Conservation (phyloP, 148 eudicot species). For the Vaccinium corymbosum region DNA sequence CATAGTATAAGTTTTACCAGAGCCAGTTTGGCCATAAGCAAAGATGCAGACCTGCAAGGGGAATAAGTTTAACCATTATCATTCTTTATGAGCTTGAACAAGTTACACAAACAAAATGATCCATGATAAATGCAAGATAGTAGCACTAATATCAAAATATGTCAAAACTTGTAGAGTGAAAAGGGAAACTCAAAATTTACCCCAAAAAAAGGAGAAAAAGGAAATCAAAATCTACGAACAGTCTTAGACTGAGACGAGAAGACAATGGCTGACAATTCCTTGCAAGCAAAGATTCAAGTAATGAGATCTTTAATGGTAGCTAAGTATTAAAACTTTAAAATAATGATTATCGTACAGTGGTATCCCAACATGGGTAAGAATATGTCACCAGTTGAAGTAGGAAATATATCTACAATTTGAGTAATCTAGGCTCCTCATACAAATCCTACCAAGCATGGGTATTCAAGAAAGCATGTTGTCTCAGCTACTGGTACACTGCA, state of each 20-base stretch:
- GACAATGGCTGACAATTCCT: not conserved
- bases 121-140: not conserved
- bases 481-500: not conserved
- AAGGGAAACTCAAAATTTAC: not conserved
- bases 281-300: slow-evolving; percentile 1
- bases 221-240: too few relatives aligned
- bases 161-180: not conserved
- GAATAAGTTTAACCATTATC: not conserved
- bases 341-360: not conserved
- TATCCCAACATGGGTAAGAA: not conserved
- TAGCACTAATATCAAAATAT: not conserved
- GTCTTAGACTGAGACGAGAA: not conserved
- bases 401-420: not conserved
- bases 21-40: slow-evolving; percentile 99
- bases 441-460: not conserved
- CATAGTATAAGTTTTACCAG: slow-evolving; percentile 97
- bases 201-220: not conserved
- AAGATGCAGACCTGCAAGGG: slow-evolving; percentile 78
- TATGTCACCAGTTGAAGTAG: not conserved
- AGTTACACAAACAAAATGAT: not conserved
- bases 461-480: not conserved
- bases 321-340: not conserved
- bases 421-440: not conserved
- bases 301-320: not conserved
- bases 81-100: slow-evolving; percentile 11